These are phyloP conservation scores for Leccinum uliginosum DNA, from an alignment of 768 basidiomycete genomes.

Conservation along the genomic window DNA sequence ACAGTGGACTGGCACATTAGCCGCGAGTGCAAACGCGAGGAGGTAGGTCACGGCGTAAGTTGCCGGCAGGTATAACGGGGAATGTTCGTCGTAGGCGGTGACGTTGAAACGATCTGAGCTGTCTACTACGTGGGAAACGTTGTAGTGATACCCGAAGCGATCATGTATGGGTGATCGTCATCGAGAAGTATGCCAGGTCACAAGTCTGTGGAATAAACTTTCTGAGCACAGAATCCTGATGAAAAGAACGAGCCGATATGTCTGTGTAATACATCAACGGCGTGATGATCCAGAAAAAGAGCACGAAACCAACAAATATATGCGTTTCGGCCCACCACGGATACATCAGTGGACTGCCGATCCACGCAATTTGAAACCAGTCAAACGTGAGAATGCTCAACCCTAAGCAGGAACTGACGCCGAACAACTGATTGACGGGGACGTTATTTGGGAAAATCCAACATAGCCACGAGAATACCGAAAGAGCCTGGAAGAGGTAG, in stretches of 20 bases:
- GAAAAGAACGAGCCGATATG: slow-evolving; percentile 39
- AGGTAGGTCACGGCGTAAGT: slow-evolving; percentile 89
- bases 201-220: slow-evolving; percentile 55
- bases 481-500: slow-evolving; percentile 85
- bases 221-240: slow-evolving; percentile 8
- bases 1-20: slow-evolving; percentile 83
- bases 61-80: slow-evolving; percentile 86
- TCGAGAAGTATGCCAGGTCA: slow-evolving; percentile 83
- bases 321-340: slow-evolving; percentile 99
- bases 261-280: slow-evolving; percentile 93
- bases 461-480: slow-evolving; percentile 85
- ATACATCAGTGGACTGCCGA: slow-evolving; percentile 65
- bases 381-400: slow-evolving; percentile 92
- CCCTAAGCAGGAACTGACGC: slow-evolving; percentile 76
- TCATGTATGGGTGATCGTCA: slow-evolving; percentile 75
- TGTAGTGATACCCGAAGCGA: slow-evolving; percentile 71
- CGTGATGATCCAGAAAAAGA: slow-evolving; percentile 90
- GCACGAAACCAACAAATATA: slow-evolving; percentile 78
- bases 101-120: slow-evolving; percentile 62
- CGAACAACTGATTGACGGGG: slow-evolving; percentile 89
- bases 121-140: slow-evolving; percentile 70
- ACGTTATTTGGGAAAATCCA: slow-evolving; percentile 85
- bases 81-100: slow-evolving; percentile 77
- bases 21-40: slow-evolving; percentile 77
- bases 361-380: slow-evolving; percentile 74